phyloP scores from a whole-genome alignment of 352 stramenopile genomes.

The Pythium vanterpoolii region DNA sequence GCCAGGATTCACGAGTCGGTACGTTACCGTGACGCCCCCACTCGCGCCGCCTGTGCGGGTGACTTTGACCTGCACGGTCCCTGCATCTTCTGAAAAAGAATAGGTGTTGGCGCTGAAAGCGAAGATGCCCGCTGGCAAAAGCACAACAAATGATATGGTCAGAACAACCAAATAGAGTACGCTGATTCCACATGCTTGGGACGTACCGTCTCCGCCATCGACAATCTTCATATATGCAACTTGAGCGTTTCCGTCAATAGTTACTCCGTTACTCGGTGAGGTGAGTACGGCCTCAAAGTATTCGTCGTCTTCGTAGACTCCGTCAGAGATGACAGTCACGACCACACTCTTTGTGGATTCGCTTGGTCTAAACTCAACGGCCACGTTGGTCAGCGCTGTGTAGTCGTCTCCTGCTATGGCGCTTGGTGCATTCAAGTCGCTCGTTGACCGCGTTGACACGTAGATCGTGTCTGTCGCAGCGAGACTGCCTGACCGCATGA shows the following conservation, averaged over 20 bases:
- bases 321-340: conserved; percentile 41
- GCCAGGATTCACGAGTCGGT: conserved; percentile 38
- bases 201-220: conserved; percentile 39
- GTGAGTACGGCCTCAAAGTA: conserved; percentile 37
- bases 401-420: conserved; percentile 36
- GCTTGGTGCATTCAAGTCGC: background rate
- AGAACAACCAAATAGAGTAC: background rate
- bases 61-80: conserved; percentile 45
- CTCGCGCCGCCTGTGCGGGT: conserved; percentile 39
- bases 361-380: conserved; percentile 28
- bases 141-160: background rate
- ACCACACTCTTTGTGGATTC: conserved; percentile 29
- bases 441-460: conserved; percentile 32
- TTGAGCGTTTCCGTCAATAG: conserved; percentile 5
- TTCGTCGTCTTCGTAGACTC: conserved; percentile 46
- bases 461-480: conserved; percentile 29
- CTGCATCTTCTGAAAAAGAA: conserved; percentile 44
- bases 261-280: conserved; percentile 24
- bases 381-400: conserved; percentile 20
- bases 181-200: background rate
- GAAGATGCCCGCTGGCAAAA: conserved; percentile 45
- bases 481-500: conserved; percentile 31
- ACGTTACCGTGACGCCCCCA: conserved; percentile 37
- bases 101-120: conserved; percentile 51
- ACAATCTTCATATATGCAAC: conserved; percentile 39